Base-by-base conservation (phyloP, 164 flowering plant genomes). In the Umbilicus rupestris region DNA sequence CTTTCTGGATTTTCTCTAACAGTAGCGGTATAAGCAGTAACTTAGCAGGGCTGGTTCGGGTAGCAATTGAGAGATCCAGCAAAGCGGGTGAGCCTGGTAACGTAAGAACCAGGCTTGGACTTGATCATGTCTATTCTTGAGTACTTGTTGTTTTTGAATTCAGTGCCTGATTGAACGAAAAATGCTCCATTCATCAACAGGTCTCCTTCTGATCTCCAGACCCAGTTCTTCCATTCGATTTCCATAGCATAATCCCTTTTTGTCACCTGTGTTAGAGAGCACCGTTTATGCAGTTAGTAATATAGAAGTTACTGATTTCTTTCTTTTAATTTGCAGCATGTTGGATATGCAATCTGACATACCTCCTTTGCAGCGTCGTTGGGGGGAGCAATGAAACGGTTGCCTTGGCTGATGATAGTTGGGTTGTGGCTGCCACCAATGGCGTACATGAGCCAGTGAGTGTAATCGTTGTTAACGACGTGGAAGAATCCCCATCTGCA, bases 401-500 rank as follows among this genome's bases (percentile, higher is more conserved):
- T 92, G 37, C 98, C 98, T 70, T 89, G 85, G 72, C 98, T 89
- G 65, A 87, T 76, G 60, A 92, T 85, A 57, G 96, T 92, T 3
- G 98, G 98, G 19, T 81, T 59, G 10, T 19, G 10, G 84, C 98
- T 90, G 10, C 98, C 98, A 20, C 98, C 98, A 28, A 92, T 78
- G 41, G 98, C 98, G 33, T 92, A 92, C 93, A 88, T 88, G 28
- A 63, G 73, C 98, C 98, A 92, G 62, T 87, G 89, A 9, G 96
- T 84, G 78, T 92, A 90, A 70, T 84, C 93, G 41, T 92, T 92
- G 85, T 92, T 92, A 9, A 89, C 85, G 0, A 92, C 89, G 63
- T 92, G 98, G 68, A 84, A 35, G 74, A 83, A 90, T 1, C 98
- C 98, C 76, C 75, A 85, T 52, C 98, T 63, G 76, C 86, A 78